Percentiles rank a stretch among this genome's conserved stretches.
Evolutionary conservation across 2,329 filamentous ascomycete genomes (phyloP).

Genomic region (Colletotrichum incanum): DNA sequence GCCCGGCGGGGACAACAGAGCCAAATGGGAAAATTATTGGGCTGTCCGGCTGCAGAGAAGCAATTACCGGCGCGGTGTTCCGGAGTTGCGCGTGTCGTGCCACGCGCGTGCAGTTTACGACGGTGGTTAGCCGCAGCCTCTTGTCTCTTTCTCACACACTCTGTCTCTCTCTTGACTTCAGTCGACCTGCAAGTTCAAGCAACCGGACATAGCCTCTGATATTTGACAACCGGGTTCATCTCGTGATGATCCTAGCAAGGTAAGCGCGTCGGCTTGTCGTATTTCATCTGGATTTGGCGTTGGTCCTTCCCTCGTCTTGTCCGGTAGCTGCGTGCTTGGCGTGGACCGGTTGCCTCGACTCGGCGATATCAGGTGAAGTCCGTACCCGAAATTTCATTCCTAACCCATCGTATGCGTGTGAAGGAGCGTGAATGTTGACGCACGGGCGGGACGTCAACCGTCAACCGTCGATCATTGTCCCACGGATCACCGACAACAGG

Average conservation of each 20-base stretch:
- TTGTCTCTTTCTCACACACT: slow-evolving; percentile 1
- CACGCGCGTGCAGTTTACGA: slow-evolving; percentile 25
- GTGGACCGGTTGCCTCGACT: slow-evolving; percentile 18
- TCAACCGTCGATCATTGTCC: slow-evolving; percentile 36
- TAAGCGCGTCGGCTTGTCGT: neutral
- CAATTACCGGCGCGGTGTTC: slow-evolving; percentile 1
- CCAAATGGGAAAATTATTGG: neutral
- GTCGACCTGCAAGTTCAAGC: slow-evolving; percentile 13
- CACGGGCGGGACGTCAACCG: slow-evolving; percentile 33
- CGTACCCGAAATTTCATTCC: slow-evolving; percentile 32
- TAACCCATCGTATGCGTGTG: slow-evolving; percentile 1
- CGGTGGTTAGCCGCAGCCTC: slow-evolving; percentile 20
- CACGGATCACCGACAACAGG: slow-evolving; percentile 37
- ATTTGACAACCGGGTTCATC: neutral
- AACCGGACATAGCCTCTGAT: neutral
- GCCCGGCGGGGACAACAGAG: neutral
- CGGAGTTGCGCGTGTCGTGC: slow-evolving; percentile 34
- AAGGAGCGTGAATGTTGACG: slow-evolving; percentile 18
- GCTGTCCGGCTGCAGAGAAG: slow-evolving; percentile 1
- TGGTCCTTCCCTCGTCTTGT: slow-evolving; percentile 10
- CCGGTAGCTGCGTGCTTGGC: slow-evolving; percentile 38
- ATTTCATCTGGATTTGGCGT: neutral
- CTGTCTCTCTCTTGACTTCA: slow-evolving; percentile 16
- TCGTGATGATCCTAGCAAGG: neutral
- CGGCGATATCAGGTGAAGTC: slow-evolving; percentile 36